Base-by-base conservation (phyloP, 2,329 filamentous ascomycete genomes). In the Aureobasidium sp. region DNA sequence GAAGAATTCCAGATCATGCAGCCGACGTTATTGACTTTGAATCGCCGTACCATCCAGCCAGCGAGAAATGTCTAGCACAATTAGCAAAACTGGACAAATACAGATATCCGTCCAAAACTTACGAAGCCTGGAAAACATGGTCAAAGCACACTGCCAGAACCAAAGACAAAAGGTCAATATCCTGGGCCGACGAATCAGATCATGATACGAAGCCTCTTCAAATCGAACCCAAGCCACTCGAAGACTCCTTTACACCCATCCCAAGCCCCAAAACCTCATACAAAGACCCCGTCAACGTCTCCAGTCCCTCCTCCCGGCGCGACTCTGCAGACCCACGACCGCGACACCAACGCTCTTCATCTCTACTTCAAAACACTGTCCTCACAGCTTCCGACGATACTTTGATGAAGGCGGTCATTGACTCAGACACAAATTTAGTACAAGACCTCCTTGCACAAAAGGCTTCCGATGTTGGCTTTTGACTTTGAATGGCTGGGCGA, bases 71-170 rank as follows among this genome's bases (percentile, higher is more conserved):
- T 63, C 71, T 67, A 42, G 68, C 48, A 8, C n/a, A 55, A 17
- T 15, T 62, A 37, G 59, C 59, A 15, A 34, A 5, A 15, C 25
- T 62, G 11, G 17, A 37, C 7, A 12, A 5, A 25, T n/a, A 68
- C 39, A 66, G 72, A 58, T 74, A 74, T 67, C 66, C 67, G 20
- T 73, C 71, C 61, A 64, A 59, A 61, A 71, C 68, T 0, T 68
- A 62, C 42, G 68, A 73, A 63, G 67, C 57, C 5, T 71, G 66
- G 56, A 55, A 55, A 20, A 29, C 34, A 12, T 62, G 59, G 51
- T 42, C 34, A 3, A 55, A 22, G 12, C 20, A 29, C 1, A 15
- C 22, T 3, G 34, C 15, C 9, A n/a, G 9, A 12, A 8, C 36
- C 4, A 25, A 29, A 20, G 22, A 55, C 22, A 25, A 15, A 3